Evolutionary conservation across 1,139 yeast genomes (phyloP), one percentile per base, ranked within the genome.

Genomic region (Geotrichum fermentans): DNA sequence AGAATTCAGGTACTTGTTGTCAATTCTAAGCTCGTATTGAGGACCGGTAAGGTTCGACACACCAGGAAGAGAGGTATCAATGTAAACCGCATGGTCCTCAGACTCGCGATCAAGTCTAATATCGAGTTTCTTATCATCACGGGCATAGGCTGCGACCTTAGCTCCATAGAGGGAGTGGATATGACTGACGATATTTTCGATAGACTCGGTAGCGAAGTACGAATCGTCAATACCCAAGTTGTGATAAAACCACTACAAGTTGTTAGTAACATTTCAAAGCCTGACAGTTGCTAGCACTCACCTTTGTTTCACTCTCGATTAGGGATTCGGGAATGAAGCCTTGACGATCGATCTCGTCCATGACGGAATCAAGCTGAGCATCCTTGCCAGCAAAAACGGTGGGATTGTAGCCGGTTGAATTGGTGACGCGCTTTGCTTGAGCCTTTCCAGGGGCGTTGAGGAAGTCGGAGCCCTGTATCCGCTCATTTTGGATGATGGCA

Each of bases 301-400:
- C 68, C 52, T 75, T 78, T 7, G 94, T 82, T 69, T 90, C 97
- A 51, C 78, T 73, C 68, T 89, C 97, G 60, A 92, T 85, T 59
- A 88, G 73, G 47, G 79, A 70, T 61, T 87, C 96, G 11, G 97
- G 98, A 53, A 92, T 85, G 62, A 90, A 86, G 0, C 97, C 97
- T 43, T 83, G 80, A 53, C 78, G 74, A 64, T 88, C 96, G 54
- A 92, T 73, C 45, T 81, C 75, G 64, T 88, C 96, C 69, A 88
- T 78, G 38, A 92, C 96, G 50, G 79, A 76, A 55, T 82, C 92
- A 64, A 82, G 77, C 66, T 92, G 97, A 51, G 78, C 77, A 60
- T 82, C 84, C 65, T 87, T 88, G 36, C 94, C 96, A 36, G 80
- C 77, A 63, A 88, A 90, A 3, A 87, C 84, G 43, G 79, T 73